phyloP scores from a whole-genome alignment of 495 filamentous ascomycete genomes.

The Glonium stellatum region DNA sequence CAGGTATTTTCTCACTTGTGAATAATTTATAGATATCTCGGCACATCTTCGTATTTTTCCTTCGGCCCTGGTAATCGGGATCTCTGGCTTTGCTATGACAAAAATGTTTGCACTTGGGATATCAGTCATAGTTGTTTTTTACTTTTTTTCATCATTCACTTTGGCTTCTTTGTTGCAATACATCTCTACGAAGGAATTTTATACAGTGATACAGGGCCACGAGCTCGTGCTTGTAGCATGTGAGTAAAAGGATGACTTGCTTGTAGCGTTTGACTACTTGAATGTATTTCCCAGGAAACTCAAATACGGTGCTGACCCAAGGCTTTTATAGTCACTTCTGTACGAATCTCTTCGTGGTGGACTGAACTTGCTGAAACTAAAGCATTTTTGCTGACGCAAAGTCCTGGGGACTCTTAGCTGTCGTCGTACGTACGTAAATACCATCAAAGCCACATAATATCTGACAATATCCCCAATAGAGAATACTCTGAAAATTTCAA shows the following conservation, averaged over 20 bases:
- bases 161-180: background rate
- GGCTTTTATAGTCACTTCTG: no score
- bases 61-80: no score
- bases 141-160: background rate
- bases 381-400: no score
- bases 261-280: background rate
- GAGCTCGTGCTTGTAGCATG: background rate
- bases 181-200: background rate
- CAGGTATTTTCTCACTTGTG: no score
- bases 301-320: no score
- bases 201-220: background rate
- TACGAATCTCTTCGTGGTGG: no score
- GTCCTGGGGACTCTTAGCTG: background rate
- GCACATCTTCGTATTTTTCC: no score
- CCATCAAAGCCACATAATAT: background rate
- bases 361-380: no score
- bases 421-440: background rate
- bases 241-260: background rate
- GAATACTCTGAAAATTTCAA: slow-evolving; percentile 8
- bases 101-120: background rate
- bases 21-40: no score
- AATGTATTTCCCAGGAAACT: background rate
- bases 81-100: background rate
- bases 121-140: background rate
- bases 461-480: background rate